Evolutionary conservation across 2,329 filamentous ascomycete species (phyloP).

Genomic region (Fusarium marasasianum): DNA sequence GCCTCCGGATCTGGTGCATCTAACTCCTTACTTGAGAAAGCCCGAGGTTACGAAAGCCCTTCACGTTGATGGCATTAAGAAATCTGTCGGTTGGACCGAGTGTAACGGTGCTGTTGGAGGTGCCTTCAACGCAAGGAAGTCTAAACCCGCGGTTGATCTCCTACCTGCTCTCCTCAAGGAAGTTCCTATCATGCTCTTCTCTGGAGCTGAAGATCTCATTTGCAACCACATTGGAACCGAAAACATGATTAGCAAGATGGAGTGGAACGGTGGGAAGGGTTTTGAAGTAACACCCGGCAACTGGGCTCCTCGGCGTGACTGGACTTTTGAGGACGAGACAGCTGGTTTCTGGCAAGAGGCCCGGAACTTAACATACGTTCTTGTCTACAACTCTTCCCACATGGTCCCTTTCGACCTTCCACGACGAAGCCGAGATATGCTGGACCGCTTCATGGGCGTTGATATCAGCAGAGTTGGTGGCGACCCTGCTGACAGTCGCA

Average conservation of each 20-base stretch:
- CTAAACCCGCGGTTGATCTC: constrained; percentile 76
- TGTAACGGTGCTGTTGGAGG: constrained; percentile 82
- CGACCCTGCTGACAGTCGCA: constrained; percentile 76
- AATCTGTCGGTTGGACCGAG: constrained; percentile 89
- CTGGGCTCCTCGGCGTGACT: constrained; percentile 90
- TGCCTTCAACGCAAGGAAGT: constrained; percentile 76
- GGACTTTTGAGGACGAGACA: constrained; percentile 89
- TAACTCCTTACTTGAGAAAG: constrained; percentile 86
- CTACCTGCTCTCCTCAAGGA: constrained; percentile 82
- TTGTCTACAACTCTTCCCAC: constrained; percentile 95
- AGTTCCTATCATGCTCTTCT: constrained; percentile 86
- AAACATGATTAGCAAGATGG: constrained; percentile 85
- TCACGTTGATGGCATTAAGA: constrained; percentile 78
- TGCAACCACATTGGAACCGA: constrained; percentile 98
- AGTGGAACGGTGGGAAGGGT: constrained; percentile 90
- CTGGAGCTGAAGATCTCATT: constrained; percentile 91
- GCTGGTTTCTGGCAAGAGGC: constrained; percentile 96
- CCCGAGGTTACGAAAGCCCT: constrained; percentile 82
- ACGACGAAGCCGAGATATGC: constrained; percentile 89
- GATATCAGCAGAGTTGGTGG: constrained; percentile 91
- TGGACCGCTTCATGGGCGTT: constrained; percentile 94
- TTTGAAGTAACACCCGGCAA: constrained; percentile 89
- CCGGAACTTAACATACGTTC: constrained; percentile 92
- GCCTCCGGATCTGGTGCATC: constrained; percentile 83
- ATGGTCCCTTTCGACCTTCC: constrained; percentile 98